Percentiles rank a stretch among this genome's conserved stretches.
Conservation (phyloP, 768 basidiomycete species). For the Sutorius australiensis region DNA sequence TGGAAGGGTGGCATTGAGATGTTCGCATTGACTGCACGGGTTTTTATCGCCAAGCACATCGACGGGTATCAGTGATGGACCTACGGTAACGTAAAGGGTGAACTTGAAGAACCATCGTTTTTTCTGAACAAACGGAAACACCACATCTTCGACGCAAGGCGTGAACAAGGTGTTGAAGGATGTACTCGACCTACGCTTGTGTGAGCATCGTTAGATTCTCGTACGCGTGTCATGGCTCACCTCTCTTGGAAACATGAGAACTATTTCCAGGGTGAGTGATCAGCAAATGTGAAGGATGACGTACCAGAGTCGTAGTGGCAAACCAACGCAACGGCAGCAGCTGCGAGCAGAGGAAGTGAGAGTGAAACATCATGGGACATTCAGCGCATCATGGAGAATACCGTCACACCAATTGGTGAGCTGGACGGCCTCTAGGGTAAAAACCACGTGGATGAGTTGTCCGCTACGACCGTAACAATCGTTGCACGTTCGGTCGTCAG, state of each 20-base stretch:
- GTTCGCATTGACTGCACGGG: slow-evolving; percentile 14
- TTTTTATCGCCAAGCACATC: neutral
- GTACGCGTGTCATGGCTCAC: slow-evolving; percentile 1
- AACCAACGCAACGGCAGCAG: slow-evolving; percentile 14
- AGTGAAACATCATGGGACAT: neutral
- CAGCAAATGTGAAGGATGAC: neutral
- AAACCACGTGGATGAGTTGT: slow-evolving; percentile 10
- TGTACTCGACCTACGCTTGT: slow-evolving; percentile 11
- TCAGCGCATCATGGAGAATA: neutral
- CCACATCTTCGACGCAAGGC: neutral
- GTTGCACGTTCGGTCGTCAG: neutral
- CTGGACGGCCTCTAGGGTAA: slow-evolving; percentile 10
- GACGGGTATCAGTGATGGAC: neutral
- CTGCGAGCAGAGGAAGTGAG: neutral
- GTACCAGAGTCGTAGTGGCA: slow-evolving; percentile 16
- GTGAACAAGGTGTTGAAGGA: neutral
- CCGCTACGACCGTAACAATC: slow-evolving; percentile 11
- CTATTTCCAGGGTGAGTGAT: neutral
- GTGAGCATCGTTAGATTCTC: neutral
- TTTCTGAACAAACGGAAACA: neutral
- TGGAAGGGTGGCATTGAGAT: slow-evolving; percentile 9
- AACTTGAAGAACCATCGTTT: slow-evolving; percentile 13
- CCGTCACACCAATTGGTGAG: slow-evolving; percentile 16
- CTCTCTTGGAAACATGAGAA: slow-evolving; percentile 21
- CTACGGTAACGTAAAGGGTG: slow-evolving; percentile 15